Percentiles rank a stretch among this genome's conserved stretches.
Conservation (phyloP, 2,329 filamentous ascomycete species). For the Didymella arachidicola region DNA sequence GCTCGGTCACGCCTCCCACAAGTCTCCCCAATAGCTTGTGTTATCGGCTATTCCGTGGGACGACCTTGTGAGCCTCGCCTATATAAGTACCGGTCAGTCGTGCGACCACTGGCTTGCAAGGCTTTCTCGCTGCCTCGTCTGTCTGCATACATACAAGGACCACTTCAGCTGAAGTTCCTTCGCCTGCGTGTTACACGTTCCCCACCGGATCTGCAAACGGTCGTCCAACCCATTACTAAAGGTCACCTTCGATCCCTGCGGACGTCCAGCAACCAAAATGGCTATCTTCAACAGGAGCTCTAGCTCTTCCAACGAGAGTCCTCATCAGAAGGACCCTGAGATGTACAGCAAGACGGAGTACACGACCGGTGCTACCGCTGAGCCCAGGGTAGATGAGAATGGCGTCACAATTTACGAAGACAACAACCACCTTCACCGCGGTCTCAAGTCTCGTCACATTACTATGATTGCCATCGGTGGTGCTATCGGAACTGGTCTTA, state of each 20-base stretch:
- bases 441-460: conserved; percentile 63
- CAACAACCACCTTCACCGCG: conserved; percentile 57
- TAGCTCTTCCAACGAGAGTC: conserved; percentile 39
- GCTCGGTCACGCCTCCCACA: conserved; percentile 21
- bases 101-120: conserved; percentile 22
- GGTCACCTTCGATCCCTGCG: conserved; percentile 3
- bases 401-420: conserved; percentile 40
- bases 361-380: conserved; percentile 21
- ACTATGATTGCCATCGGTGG: conserved; percentile 76
- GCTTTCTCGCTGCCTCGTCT: conserved; percentile 30
- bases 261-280: conserved; percentile 26
- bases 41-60: conserved; percentile 24
- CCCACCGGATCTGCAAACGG: conserved; percentile 21
- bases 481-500: conserved; percentile 75
- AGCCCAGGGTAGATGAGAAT: conserved; percentile 28
- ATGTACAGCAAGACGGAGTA: conserved; percentile 36
- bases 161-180: conserved; percentile 18
- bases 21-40: conserved; percentile 29
- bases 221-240: conserved; percentile 14
- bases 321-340: conserved; percentile 34
- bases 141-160: conserved; percentile 25
- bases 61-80: conserved; percentile 22
- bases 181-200: conserved; percentile 18
- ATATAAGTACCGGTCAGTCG: conserved; percentile 33
- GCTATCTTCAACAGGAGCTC: conserved; percentile 42